Base-by-base conservation (phyloP, 768 basidiomycete genomes). In the Cyclocybe aegerita region DNA sequence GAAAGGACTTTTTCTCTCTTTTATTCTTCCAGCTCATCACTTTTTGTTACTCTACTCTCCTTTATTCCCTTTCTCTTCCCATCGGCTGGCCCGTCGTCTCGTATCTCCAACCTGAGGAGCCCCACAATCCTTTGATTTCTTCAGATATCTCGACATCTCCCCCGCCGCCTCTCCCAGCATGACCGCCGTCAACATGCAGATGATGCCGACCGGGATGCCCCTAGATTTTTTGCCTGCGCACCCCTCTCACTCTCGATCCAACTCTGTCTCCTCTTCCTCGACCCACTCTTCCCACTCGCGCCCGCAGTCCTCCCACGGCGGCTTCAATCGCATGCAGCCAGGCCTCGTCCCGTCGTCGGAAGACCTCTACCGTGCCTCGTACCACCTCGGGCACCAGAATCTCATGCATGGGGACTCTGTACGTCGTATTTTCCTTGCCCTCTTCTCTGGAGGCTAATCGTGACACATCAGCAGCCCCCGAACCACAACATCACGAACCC, bases 281-380 rank as follows among this genome's bases (percentile, higher is more conserved):
- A 82, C 86, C 42, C 83, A 83, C 63, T 87, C 85, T 1, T 81
- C 85, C 58, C 77, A 77, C 60, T 88, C 88, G 41, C 81, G 89
- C 16, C 87, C 88, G 35, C 88, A 88, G 57, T 91, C 89, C 43
- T 85, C 88, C 58, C 87, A 88, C 66, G 85, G 87, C 57, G 61
- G 70, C 60, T 59, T 83, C 52, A 69, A 75, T 55, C 77, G 81
- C 58, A 76, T 82, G 68, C 76, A 79, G 56, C 62, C 74, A 36
- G 69, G 65, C 33, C 68, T 84, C 57, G 74, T 76, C 48, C 73
- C 78, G 48, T 73, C 79, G 45, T 60, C 73, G 54, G 87, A 90
- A 59, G 89, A 90, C 72, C 72, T 87, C 49, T 90, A 90, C 69
- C 79, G 84, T 55, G 74, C 81, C 61, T 72, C 82, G 46, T 82